These are phyloP conservation scores for Phoenix roebelenii DNA, from an alignment of 176 grass and related monocot species.

Conservation along the genomic window DNA sequence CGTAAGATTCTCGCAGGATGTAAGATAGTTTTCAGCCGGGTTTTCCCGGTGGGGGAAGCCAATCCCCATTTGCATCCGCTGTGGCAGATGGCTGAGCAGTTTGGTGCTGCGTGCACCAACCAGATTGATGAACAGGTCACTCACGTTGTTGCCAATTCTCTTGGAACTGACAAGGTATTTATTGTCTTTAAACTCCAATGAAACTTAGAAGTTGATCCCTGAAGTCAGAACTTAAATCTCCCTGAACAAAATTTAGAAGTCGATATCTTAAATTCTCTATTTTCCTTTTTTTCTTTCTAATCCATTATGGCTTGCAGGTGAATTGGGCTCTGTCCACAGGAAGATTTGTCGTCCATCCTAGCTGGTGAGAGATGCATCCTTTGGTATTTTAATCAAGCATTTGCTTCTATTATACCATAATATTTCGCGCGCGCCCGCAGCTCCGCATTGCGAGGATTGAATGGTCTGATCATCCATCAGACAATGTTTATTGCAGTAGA, in stretches of 20 bases:
- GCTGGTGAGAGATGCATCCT: constrained; percentile 65
- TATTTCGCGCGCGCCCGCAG: no score
- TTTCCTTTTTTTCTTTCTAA: not conserved
- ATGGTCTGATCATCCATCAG: no score
- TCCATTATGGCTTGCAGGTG: constrained; percentile 35
- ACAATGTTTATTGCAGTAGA: no score
- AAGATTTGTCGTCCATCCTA: constrained; percentile 88
- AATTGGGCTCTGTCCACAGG: constrained; percentile 81
- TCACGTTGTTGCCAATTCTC: constrained; percentile 94
- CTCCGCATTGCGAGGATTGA: no score
- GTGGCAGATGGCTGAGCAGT: constrained; percentile 93
- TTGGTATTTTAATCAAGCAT: no score
- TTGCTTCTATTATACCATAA: no score
- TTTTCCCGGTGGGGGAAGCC: constrained; percentile 73
- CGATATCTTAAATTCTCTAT: no score
- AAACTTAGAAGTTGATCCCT: no score
- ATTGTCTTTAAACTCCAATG: not conserved
- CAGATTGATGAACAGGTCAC: constrained; percentile 77
- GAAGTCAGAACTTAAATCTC: no score
- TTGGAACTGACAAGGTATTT: constrained; percentile 76
- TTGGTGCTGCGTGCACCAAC: constrained; percentile 76
- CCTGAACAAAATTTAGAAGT: no score
- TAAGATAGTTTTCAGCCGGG: constrained; percentile 77
- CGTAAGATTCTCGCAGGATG: constrained; percentile 73
- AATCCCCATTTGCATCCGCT: constrained; percentile 78